Evolutionary conservation across 257 asterid species (phyloP).

Genomic region (Orobanche coerulescens): DNA sequence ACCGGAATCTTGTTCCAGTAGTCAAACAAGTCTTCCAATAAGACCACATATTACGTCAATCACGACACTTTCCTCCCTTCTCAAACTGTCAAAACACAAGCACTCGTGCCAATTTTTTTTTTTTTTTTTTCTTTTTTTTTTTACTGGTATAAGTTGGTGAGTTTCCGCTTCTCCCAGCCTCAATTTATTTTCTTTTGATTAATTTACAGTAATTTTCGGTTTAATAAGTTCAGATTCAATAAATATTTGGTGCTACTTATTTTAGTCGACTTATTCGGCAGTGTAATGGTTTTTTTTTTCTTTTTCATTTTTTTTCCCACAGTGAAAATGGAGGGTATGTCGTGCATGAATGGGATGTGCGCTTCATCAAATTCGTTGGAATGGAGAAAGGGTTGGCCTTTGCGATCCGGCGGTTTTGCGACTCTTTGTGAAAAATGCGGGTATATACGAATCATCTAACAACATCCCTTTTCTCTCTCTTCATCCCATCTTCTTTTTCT

Average conservation of each 20-base stretch:
- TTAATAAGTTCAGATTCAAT: background rate
- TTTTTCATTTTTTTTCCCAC: background rate
- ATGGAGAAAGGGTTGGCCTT: constrained; percentile 75
- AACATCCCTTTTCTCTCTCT: background rate
- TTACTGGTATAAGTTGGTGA: constrained; percentile 21
- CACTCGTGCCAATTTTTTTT: constrained; percentile 23
- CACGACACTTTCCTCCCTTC: too few species aligned
- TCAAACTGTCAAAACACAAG: too few species aligned
- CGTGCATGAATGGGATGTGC: constrained; percentile 78
- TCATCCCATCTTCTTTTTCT: background rate
- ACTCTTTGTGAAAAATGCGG: constrained; percentile 72
- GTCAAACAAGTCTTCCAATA: constrained; percentile 20
- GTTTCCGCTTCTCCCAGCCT: constrained; percentile 25
- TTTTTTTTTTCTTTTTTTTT: constrained; percentile 18
- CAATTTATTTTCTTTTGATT: background rate
- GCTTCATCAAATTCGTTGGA: constrained; percentile 34
- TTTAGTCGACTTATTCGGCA: constrained; percentile 10
- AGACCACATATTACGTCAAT: constrained; percentile 18
- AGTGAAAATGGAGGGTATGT: constrained; percentile 32
- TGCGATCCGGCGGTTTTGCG: constrained; percentile 72
- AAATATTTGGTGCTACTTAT: constrained; percentile 10
- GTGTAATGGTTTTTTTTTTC: background rate
- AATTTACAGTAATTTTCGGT: background rate
- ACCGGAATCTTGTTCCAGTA: constrained; percentile 20
- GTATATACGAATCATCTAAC: constrained; percentile 26